These are phyloP conservation scores for Viola pubescens DNA, from an alignment of 441 rosid species.

Conservation along the genomic window DNA sequence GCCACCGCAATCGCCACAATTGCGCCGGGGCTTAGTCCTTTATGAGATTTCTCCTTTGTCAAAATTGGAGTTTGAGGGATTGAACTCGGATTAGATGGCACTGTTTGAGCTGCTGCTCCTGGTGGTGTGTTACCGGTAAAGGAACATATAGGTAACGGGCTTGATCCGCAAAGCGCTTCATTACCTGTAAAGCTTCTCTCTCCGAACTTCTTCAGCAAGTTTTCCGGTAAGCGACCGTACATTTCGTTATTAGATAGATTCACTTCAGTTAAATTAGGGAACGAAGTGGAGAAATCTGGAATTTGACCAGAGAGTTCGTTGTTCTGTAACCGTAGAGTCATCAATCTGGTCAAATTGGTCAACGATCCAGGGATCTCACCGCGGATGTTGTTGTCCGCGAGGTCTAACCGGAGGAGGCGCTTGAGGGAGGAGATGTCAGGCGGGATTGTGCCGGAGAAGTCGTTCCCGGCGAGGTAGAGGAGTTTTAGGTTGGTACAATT, in stretches of 20 bases:
- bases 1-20: conserved; percentile 61
- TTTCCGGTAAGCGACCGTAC: conserved; percentile 50
- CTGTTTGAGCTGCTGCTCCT: conserved; percentile 24
- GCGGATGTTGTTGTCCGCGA: conserved; percentile 70
- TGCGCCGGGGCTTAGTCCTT: conserved; percentile 48
- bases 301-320: conserved; percentile 64
- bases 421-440: conserved; percentile 45
- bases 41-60: conserved; percentile 20
- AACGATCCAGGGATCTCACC: conserved; percentile 49
- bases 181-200: conserved; percentile 61
- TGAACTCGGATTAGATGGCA: conserved; percentile 69
- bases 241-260: conserved; percentile 62
- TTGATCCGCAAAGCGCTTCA: conserved; percentile 63
- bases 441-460: conserved; percentile 54
- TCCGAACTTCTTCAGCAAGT: conserved; percentile 45
- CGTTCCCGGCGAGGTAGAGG: conserved; percentile 52
- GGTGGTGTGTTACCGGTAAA: conserved; percentile 16
- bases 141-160: conserved; percentile 53
- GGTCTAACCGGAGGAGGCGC: conserved; percentile 54
- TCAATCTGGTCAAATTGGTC: conserved; percentile 34
- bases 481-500: conserved; percentile 66
- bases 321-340: conserved; percentile 61
- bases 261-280: conserved; percentile 35
- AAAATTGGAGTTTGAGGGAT: conserved; percentile 46
- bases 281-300: conserved; percentile 48